Conservation (phyloP, 768 basidiomycete genomes). For the Macrolepiota dolichaula region DNA sequence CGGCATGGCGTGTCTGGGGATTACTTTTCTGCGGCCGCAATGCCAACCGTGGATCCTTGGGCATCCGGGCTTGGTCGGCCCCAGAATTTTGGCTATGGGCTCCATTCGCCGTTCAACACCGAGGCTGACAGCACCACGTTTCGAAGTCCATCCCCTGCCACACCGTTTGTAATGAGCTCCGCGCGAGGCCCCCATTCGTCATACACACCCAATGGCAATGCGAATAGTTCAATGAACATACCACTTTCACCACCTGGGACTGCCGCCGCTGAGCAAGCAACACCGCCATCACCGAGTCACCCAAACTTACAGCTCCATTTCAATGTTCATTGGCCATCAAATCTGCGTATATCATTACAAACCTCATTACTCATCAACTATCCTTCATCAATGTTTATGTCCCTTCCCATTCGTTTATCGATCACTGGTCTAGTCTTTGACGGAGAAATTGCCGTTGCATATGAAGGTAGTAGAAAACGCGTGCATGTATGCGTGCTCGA, state of each 20-base stretch:
- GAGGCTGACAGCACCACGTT: slow-evolving; percentile 26
- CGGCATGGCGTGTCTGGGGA: slow-evolving; percentile 54
- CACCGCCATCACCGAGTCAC: slow-evolving; percentile 31
- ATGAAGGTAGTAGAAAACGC: slow-evolving; percentile 77
- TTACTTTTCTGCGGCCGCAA: slow-evolving; percentile 49
- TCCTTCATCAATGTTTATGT: slow-evolving; percentile 95
- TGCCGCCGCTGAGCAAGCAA: slow-evolving; percentile 16
- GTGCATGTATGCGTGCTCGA: slow-evolving; percentile 89
- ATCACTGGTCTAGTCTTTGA: slow-evolving; percentile 85
- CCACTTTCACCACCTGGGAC: slow-evolving; percentile 20
- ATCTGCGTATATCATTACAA: slow-evolving; percentile 83
- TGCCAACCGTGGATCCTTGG: slow-evolving; percentile 5
- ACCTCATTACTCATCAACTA: slow-evolving; percentile 97
- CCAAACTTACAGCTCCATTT: slow-evolving; percentile 90
- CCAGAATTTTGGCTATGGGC: background rate
- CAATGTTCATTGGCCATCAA: slow-evolving; percentile 80
- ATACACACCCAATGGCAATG: slow-evolving; percentile 7
- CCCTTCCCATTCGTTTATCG: slow-evolving; percentile 90
- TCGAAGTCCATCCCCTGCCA: slow-evolving; percentile 31
- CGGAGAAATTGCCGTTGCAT: slow-evolving; percentile 88
- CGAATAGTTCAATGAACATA: slow-evolving; percentile 13
- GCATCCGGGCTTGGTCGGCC: background rate
- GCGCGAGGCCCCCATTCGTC: background rate
- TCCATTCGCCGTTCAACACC: slow-evolving; percentile 5
- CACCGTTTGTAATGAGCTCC: slow-evolving; percentile 24